A percentile compares a stretch with the other conserved stretches of the same genome.
phyloP scores from a whole-genome alignment of 176 grass and related monocot genomes.

The Secale cereale region DNA sequence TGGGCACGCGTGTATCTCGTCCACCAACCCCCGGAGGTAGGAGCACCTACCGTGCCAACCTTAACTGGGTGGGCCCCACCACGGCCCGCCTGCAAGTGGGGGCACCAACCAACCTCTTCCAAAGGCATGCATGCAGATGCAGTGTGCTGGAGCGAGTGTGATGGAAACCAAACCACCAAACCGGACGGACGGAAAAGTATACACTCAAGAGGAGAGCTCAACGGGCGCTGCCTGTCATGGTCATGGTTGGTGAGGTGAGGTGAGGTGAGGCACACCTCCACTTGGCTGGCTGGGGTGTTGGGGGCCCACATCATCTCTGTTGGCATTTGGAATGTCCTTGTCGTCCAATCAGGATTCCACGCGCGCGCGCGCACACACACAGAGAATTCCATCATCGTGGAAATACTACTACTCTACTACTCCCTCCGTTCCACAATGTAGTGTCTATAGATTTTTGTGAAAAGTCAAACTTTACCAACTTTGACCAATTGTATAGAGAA shows the following conservation, averaged over 20 bases:
- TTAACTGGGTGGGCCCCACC: neutral
- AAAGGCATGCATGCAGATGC: neutral
- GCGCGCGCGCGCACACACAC: too few species aligned
- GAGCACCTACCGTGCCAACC: constrained; percentile 26
- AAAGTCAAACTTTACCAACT: too few species aligned
- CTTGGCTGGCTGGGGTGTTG: constrained; percentile 1
- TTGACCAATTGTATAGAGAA: too few species aligned
- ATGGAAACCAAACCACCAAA: neutral
- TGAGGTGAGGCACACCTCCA: constrained; percentile 16
- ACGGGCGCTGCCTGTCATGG: too few species aligned
- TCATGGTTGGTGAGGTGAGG: constrained; percentile 42
- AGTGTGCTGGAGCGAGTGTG: too few species aligned
- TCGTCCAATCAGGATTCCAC: neutral
- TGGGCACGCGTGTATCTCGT: neutral
- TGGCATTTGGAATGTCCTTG: neutral
- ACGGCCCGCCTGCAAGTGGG: neutral
- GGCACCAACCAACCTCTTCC: neutral
- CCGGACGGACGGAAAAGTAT: constrained; percentile 33
- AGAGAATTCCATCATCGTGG: neutral
- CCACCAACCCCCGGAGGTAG: constrained; percentile 37
- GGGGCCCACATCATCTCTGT: neutral
- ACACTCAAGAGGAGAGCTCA: neutral
- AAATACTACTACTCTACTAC: neutral
- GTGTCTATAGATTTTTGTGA: too few species aligned
- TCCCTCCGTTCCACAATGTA: too few species aligned